Evolutionary conservation across 768 basidiomycete species (phyloP).

Genomic region (Suillus spraguei): DNA sequence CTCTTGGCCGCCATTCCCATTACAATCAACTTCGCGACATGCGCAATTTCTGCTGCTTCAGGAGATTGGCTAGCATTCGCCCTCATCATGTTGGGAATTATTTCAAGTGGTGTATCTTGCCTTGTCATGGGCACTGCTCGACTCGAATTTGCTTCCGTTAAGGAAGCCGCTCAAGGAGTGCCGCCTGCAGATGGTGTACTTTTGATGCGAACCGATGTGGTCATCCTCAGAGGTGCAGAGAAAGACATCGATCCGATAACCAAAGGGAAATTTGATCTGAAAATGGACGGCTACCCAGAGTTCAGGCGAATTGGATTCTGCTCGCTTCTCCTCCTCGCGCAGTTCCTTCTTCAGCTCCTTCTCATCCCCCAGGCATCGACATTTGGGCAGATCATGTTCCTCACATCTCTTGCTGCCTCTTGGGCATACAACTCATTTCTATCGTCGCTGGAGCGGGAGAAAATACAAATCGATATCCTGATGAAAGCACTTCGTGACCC

Average conservation of each 20-base stretch:
- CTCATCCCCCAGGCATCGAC: slow-evolving; percentile 36
- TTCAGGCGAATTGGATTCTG: slow-evolving; percentile 28
- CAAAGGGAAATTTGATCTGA: slow-evolving; percentile 32
- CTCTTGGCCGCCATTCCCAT: slow-evolving; percentile 31
- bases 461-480: slow-evolving; percentile 26
- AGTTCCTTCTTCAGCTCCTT: slow-evolving; percentile 37
- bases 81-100: slow-evolving; percentile 36
- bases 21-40: slow-evolving; percentile 21
- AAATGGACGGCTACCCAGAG: slow-evolving; percentile 17
- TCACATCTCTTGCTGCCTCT: slow-evolving; percentile 32
- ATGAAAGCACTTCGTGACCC: slow-evolving; percentile 19
- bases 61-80: slow-evolving; percentile 34
- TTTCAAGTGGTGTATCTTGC: slow-evolving; percentile 35
- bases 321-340: slow-evolving; percentile 34
- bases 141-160: slow-evolving; percentile 24
- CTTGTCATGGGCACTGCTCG: slow-evolving; percentile 33
- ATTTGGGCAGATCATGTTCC: slow-evolving; percentile 40
- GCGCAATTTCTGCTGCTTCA: slow-evolving; percentile 27
- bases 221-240: slow-evolving; percentile 36
- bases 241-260: slow-evolving; percentile 34
- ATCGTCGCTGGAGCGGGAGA: slow-evolving; percentile 39
- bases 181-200: slow-evolving; percentile 37
- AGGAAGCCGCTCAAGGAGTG: slow-evolving; percentile 21
- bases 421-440: slow-evolving; percentile 40
- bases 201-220: slow-evolving; percentile 23